A percentile compares a stretch with the other conserved stretches of the same genome.
Conservation (phyloP, 1,139 yeast species). For the Taphrina sp. region DNA sequence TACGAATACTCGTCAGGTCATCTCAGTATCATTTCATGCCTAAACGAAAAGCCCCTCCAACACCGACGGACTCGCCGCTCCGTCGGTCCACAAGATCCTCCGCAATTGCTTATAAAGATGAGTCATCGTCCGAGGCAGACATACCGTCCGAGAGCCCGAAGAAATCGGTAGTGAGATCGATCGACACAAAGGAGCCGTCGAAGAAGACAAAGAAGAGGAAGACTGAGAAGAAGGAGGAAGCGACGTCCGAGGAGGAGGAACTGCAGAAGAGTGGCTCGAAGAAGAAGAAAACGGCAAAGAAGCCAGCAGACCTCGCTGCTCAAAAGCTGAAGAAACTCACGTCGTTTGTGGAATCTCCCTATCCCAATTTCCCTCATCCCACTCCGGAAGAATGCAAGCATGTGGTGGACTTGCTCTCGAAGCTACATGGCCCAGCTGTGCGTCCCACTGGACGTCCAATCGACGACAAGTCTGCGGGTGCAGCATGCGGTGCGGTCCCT, state of each 20-base stretch:
- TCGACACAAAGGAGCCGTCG: constrained; percentile 1
- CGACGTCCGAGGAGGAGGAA: not conserved
- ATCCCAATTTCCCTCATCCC: constrained; percentile 24
- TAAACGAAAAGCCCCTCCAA: constrained; percentile 1
- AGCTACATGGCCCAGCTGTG: constrained; percentile 18
- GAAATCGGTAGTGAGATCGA: not conserved
- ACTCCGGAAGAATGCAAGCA: constrained; percentile 25
- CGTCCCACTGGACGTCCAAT: constrained; percentile 17
- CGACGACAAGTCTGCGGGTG: constrained; percentile 24
- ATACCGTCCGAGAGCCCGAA: constrained; percentile 1
- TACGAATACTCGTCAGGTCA: too few species aligned
- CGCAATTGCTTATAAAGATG: constrained; percentile 8
- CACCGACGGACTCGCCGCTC: not conserved
- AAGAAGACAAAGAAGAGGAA: constrained; percentile 12
- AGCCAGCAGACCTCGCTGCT: constrained; percentile 14
- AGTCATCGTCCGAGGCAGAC: constrained; percentile 11
- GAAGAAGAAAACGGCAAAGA: constrained; percentile 13
- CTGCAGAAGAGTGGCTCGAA: not conserved
- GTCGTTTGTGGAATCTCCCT: constrained; percentile 21
- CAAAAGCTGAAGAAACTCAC: constrained; percentile 26
- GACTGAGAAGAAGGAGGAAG: constrained; percentile 3
- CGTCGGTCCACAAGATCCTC: constrained; percentile 10
- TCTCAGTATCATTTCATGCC: too few species aligned
- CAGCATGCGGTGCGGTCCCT: constrained; percentile 31
- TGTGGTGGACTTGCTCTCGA: constrained; percentile 19